Evolutionary conservation across 805 yeast genomes (phyloP).

Genomic region (Saccharomyces jurei): DNA sequence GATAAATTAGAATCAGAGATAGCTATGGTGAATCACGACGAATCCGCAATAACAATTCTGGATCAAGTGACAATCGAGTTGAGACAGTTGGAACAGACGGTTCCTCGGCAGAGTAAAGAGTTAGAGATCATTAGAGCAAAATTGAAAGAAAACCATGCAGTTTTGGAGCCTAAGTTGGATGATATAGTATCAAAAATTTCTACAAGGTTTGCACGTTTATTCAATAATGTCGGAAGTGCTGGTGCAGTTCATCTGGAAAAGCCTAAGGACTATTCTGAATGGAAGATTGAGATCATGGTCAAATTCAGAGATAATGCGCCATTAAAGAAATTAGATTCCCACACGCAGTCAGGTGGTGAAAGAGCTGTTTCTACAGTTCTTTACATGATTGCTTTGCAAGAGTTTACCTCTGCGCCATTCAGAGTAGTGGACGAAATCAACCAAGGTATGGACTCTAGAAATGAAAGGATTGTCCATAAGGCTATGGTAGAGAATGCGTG

Average conservation of each 20-base stretch:
- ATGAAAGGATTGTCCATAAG: slow-evolving; percentile 79
- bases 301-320: slow-evolving; percentile 73
- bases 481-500: slow-evolving; percentile 83
- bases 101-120: slow-evolving; percentile 17
- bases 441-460: slow-evolving; percentile 96
- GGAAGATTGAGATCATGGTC: slow-evolving; percentile 80
- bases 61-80: slow-evolving; percentile 24
- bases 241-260: slow-evolving; percentile 66
- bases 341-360: slow-evolving; percentile 95
- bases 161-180: slow-evolving; percentile 60
- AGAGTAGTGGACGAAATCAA: slow-evolving; percentile 96
- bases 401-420: slow-evolving; percentile 80
- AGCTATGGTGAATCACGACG: slow-evolving; percentile 31
- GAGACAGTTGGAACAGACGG: slow-evolving; percentile 11
- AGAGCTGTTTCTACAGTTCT: slow-evolving; percentile 91
- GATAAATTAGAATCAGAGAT: slow-evolving; percentile 41
- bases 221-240: slow-evolving; percentile 71
- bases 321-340: slow-evolving; percentile 68
- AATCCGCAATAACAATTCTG: slow-evolving; percentile 32
- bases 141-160: slow-evolving; percentile 33
- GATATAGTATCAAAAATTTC: slow-evolving; percentile 50
- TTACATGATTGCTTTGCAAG: slow-evolving; percentile 84
- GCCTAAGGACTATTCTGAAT: slow-evolving; percentile 46
- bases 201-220: slow-evolving; percentile 53
- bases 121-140: slow-evolving; percentile 26